Base-by-base conservation (phyloP, 345 rosid genomes). In the Sisymbrium altissimum region DNA sequence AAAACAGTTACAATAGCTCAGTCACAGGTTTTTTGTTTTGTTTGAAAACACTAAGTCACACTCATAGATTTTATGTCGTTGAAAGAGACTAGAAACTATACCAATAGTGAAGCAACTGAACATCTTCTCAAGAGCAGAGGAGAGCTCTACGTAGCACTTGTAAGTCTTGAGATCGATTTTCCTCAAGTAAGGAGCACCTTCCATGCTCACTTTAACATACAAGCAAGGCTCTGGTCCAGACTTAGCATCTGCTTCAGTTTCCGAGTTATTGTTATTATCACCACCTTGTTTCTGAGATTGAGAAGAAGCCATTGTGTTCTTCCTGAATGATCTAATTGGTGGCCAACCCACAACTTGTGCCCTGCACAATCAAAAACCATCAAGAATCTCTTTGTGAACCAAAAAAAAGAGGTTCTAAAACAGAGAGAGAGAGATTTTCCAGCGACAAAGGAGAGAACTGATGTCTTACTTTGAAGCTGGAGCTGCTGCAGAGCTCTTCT, bases 311-410 rank as follows among this genome's bases (percentile, higher is more conserved):
- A 88, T 82, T 58, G 87, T 70, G 74, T 88, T 86, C 85, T 86
- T 90, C 75, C 96, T 75, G 72, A 81, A 86, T 48, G 91, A 84
- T 44, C 96, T 81, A 59, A 90, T 81, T 11, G 96, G 96, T 68
- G 93, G 97, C 97, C 97, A 90, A 59, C 97, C 97, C 41, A 88
- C 93, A 45, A 86, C 91, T 55, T 85, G 90, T 71, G 88, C 82
- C 66, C 94, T 89, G 84, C 60, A 60, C 73, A 53, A 54, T 21
- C 53, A 25, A 70, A 64, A 4, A 7, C 29, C 61, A 18, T 44
- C 2, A 43, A 30, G 3, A 71, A 6, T 9, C 13, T 60, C 50
- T 46, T 69, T 35, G 18, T 9, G 4, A 23, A 2, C 21, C 9
- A 0, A 35, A 23, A 27, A 44, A 11, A 48, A 41, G 9, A 13